phyloP scores from a whole-genome alignment of 495 filamentous ascomycete genomes.

The Daldinia concentrica region DNA sequence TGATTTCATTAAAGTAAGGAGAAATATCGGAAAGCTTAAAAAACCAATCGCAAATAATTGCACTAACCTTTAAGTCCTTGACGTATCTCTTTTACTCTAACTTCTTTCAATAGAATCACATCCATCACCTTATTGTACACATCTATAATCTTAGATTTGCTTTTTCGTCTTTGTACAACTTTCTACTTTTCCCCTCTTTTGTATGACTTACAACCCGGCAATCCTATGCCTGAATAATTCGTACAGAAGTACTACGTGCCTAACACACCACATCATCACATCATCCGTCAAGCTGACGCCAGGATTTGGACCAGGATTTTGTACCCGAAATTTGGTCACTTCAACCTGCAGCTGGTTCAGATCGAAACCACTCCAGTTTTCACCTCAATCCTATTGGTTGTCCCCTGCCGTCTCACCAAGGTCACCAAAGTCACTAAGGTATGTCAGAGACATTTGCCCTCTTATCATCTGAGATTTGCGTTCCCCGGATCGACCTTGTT shows the following conservation, averaged over 20 bases:
- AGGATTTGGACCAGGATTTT: slow-evolving; percentile 8
- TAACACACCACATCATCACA: slow-evolving; percentile 20
- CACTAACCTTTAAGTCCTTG: not conserved
- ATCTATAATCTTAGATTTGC: not conserved
- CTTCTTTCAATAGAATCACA: not conserved
- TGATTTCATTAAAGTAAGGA: slow-evolving; percentile 14
- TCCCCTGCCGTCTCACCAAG: slow-evolving; percentile 23
- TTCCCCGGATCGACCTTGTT: slow-evolving; percentile 40
- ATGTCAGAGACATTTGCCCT: slow-evolving; percentile 35
- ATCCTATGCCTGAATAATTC: slow-evolving; percentile 20
- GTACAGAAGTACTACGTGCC: slow-evolving; percentile 26
- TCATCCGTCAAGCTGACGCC: slow-evolving; percentile 32
- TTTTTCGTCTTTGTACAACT: slow-evolving; percentile 2
- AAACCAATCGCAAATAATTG: not conserved
- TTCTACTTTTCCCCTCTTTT: not conserved
- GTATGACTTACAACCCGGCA: not conserved
- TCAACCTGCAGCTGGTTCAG: slow-evolving; percentile 35
- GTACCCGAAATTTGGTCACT: slow-evolving; percentile 26
- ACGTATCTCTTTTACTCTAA: not conserved
- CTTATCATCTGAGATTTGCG: slow-evolving; percentile 33
- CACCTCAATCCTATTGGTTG: slow-evolving; percentile 37
- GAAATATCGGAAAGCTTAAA: slow-evolving; percentile 34
- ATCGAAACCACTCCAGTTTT: slow-evolving; percentile 39
- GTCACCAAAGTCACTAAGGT: slow-evolving; percentile 29
- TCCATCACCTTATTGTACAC: not conserved